Percentiles rank a stretch among this genome's conserved stretches.
phyloP scores from a whole-genome alignment of 2,329 filamentous ascomycete genomes.

The Botryotinia calthae region DNA sequence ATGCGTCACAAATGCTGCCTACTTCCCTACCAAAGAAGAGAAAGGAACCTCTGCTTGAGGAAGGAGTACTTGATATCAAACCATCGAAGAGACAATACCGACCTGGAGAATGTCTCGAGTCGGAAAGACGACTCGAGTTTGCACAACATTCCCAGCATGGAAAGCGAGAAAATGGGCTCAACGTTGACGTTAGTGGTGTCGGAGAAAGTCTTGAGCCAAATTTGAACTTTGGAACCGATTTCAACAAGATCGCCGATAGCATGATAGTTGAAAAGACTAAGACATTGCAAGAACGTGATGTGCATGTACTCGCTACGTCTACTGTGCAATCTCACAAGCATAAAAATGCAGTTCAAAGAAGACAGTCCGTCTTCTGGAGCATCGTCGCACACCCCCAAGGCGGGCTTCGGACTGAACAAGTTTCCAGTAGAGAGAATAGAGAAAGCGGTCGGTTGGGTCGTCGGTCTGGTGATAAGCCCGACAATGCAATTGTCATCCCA shows the following conservation, averaged over 20 bases:
- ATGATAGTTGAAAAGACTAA: background rate
- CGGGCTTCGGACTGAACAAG: background rate
- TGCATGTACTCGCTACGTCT: rapidly evolving
- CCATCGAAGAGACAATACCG: background rate
- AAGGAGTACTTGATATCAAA: background rate
- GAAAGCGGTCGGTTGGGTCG: background rate
- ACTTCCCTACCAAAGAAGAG: background rate
- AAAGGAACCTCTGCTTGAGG: background rate
- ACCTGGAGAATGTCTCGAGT: no score
- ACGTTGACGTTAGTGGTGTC: background rate
- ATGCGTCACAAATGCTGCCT: background rate
- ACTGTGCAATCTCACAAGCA: background rate
- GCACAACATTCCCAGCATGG: no score
- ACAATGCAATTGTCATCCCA: background rate
- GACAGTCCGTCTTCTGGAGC: background rate
- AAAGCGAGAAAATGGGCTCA: background rate
- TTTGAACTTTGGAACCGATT: no score
- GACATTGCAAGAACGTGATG: no score
- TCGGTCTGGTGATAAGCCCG: background rate
- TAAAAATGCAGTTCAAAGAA: background rate
- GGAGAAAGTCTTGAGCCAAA: background rate
- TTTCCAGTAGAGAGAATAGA: background rate
- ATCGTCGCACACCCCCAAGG: background rate
- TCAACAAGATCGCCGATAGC: background rate
- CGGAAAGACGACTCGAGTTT: background rate